Evolutionary conservation across 2,329 filamentous ascomycete species (phyloP), one percentile per base, ranked within the genome.

Genomic region (Hysterium pulicare): DNA sequence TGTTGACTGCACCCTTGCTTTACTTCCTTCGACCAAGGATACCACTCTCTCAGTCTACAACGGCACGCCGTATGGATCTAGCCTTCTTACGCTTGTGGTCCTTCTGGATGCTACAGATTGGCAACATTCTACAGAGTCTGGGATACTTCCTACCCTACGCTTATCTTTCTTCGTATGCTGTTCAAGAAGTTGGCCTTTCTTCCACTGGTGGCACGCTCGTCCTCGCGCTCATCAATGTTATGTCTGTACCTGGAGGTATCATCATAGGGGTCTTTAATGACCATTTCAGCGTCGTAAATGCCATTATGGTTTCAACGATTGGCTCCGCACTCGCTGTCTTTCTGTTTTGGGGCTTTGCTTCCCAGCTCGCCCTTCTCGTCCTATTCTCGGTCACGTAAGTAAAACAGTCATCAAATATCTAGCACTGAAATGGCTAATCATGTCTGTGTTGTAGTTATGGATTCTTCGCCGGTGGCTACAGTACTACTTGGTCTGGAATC

Each of bases 311-410:
- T 20, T 71, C 69, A 0, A 67, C 68, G 0, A 38, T 67, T 7
- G 70, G 71, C 9, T 37, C 68, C 16, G 61, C 55, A 1, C 9
- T 69, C 2, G 65, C 70, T 1, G 59, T 70, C 0, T 72, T 74
- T 31, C 49, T 71, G 2, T 47, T 71, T 22, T 78, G 74, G 73
- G 72, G 72, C 0, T 51, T 75, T 3, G 65, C 72, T 0, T 54
- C 57, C 3, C 60, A 61, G 45, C 9, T 64, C 48, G 45, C 49
- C 1, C 42, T 60, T 0, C 50, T 78, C 4, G 42, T 50, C 16
- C 38, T 57, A 2, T 63, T 66, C 36, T 47, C 47, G 16, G 40
- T 57, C 15, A 46, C 52, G 1, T 71, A n/a, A n/a, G n/a, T n/a
- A n/a, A n/a, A n/a, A n/a, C n/a, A n/a, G n/a, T n/a, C n/a, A n/a